A percentile compares a stretch with the other conserved stretches of the same genome.
These are phyloP conservation scores for Blastocystis sp. DNA, from an alignment of 352 stramenopile genomes.

Conservation along the genomic window DNA sequence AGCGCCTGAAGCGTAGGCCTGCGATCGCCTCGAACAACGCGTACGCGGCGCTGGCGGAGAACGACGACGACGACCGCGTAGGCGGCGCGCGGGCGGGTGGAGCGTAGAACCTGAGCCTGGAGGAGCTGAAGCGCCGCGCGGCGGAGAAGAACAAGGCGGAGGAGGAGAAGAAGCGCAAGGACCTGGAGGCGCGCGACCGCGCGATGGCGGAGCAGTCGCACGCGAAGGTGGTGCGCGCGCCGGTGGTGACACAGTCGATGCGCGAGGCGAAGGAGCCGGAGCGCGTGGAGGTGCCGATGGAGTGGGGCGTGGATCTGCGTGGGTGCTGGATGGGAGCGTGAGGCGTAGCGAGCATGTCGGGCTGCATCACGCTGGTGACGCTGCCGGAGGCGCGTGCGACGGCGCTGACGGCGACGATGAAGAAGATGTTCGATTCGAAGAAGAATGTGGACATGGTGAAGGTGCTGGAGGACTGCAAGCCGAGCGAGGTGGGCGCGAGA, in stretches of 20 bases:
- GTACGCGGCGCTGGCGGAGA: background rate
- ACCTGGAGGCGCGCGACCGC: background rate
- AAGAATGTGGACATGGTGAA: conserved; percentile 12
- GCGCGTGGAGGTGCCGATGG: background rate
- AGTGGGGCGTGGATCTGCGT: conserved; percentile 32
- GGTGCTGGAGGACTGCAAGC: conserved; percentile 21
- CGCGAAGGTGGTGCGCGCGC: no score
- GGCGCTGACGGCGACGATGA: background rate
- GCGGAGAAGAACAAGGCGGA: conserved; percentile 14
- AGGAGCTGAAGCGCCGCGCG: conserved; percentile 43
- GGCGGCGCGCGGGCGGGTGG: background rate
- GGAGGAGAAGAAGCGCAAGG: conserved; percentile 16
- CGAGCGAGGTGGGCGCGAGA: background rate
- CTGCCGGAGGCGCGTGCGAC: background rate
- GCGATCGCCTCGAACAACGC: background rate
- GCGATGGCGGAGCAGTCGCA: background rate
- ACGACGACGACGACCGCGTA: background rate
- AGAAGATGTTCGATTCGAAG: background rate
- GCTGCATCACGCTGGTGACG: background rate
- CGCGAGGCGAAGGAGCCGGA: background rate
- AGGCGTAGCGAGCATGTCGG: background rate
- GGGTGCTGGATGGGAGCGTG: background rate
- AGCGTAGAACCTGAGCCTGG: conserved; percentile 30
- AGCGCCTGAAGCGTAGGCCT: background rate
- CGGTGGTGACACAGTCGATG: background rate